phyloP scores from a whole-genome alignment of 345 rosid genomes.

The Balakata baccata region DNA sequence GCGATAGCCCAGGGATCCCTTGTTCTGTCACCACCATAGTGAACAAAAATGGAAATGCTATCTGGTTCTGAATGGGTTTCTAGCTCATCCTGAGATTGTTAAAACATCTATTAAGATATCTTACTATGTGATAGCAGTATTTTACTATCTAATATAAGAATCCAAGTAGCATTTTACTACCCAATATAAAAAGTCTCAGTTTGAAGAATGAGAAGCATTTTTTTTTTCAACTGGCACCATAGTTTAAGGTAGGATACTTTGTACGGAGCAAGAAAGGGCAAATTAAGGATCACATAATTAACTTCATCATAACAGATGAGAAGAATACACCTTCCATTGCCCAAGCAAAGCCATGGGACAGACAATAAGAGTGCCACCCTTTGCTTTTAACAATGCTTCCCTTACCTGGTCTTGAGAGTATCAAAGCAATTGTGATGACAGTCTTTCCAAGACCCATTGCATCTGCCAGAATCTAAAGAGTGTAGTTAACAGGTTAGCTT shows the following conservation, averaged over 20 bases:
- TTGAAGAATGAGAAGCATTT: not conserved
- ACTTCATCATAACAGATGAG: no score
- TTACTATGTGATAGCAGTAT: not conserved
- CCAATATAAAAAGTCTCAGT: not conserved
- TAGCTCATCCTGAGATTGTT: constrained; percentile 52
- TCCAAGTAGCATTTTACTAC: not conserved
- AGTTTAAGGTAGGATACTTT: not conserved
- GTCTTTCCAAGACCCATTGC: constrained; percentile 86
- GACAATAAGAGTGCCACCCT: constrained; percentile 67
- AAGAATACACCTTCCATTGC: constrained; percentile 89
- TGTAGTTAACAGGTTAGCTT: not conserved
- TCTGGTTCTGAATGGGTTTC: constrained; percentile 56
- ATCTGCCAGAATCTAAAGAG: constrained; percentile 59
- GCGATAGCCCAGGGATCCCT: constrained; percentile 44
- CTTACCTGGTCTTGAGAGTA: constrained; percentile 54
- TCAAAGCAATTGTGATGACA: constrained; percentile 67
- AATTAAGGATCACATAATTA: no score
- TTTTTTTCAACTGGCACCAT: not conserved
- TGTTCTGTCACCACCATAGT: constrained; percentile 64
- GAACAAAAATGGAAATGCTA: constrained; percentile 48
- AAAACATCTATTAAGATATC: constrained; percentile 5
- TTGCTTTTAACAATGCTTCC: constrained; percentile 39
- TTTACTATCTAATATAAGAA: not conserved
- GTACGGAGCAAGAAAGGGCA: no score
- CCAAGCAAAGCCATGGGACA: constrained; percentile 72